A percentile compares a stretch with the other conserved stretches of the same genome.
Conservation (phyloP, 805 yeast species). For the Suhomyces vadensis region DNA sequence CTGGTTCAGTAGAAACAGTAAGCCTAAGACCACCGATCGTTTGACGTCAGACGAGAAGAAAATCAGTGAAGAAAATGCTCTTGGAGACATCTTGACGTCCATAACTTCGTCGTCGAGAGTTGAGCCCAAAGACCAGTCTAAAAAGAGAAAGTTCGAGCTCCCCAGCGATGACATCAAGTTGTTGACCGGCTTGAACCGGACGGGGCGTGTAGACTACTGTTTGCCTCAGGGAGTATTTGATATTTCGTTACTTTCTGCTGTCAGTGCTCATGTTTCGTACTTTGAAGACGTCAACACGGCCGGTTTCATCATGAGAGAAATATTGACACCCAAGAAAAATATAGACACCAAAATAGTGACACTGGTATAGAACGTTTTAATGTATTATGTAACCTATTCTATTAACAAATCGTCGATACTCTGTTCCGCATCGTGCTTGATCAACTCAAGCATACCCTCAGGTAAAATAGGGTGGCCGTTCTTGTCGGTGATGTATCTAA, state of each 20-base stretch:
- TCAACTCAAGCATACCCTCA: slow-evolving; percentile 84
- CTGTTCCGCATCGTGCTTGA: slow-evolving; percentile 83
- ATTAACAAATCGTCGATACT: slow-evolving; percentile 66
- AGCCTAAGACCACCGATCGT: slow-evolving; percentile 4
- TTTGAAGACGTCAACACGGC: slow-evolving; percentile 86
- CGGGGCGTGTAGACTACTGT: slow-evolving; percentile 81
- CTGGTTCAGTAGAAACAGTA: slow-evolving; percentile 29
- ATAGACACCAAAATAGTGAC: not conserved
- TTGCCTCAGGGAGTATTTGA: slow-evolving; percentile 79
- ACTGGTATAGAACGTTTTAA: too few species aligned
- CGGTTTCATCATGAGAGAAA: slow-evolving; percentile 68
- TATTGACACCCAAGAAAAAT: slow-evolving; percentile 30
- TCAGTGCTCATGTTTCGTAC: slow-evolving; percentile 86
- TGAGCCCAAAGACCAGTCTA: slow-evolving; percentile 16
- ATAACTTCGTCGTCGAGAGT: slow-evolving; percentile 20
- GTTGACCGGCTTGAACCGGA: slow-evolving; percentile 55
- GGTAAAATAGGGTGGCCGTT: slow-evolving; percentile 81
- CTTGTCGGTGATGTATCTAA: slow-evolving; percentile 74
- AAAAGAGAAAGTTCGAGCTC: slow-evolving; percentile 27
- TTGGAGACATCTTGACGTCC: slow-evolving; percentile 41
- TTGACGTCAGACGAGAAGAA: slow-evolving; percentile 14
- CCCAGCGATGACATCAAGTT: slow-evolving; percentile 28
- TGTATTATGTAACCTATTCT: too few species aligned
- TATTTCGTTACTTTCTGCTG: slow-evolving; percentile 73
- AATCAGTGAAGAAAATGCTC: slow-evolving; percentile 35